Evolutionary conservation across 164 flowering plant genomes (phyloP).

Genomic region (Protea cynaroides): DNA sequence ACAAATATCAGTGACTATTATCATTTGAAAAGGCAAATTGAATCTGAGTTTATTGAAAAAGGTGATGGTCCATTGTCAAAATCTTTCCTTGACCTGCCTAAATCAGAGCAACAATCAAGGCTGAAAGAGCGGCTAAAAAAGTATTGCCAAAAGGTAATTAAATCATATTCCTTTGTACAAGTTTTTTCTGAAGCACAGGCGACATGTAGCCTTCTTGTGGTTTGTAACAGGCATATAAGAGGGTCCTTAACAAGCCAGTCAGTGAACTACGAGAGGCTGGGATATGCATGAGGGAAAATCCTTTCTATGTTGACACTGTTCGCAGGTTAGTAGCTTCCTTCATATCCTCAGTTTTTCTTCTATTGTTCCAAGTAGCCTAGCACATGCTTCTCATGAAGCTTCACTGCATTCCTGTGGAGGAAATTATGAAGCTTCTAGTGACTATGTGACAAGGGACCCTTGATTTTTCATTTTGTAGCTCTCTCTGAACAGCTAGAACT

Average conservation of each 20-base stretch:
- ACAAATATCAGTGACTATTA: slow-evolving; percentile 68
- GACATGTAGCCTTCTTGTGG: neutral
- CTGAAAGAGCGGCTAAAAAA: slow-evolving; percentile 93
- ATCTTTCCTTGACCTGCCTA: slow-evolving; percentile 86
- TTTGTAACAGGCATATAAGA: slow-evolving; percentile 70
- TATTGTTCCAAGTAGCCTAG: neutral
- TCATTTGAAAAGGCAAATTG: slow-evolving; percentile 94
- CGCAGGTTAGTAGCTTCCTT: slow-evolving; percentile 60
- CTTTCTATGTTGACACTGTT: slow-evolving; percentile 96
- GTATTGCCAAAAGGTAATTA: slow-evolving; percentile 88
- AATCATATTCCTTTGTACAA: neutral
- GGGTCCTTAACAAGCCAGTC: slow-evolving; percentile 89
- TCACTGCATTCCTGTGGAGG: neutral
- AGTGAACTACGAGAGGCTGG: slow-evolving; percentile 96
- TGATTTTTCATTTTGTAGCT: neutral
- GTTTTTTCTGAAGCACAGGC: slow-evolving; percentile 1
- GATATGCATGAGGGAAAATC: slow-evolving; percentile 97
- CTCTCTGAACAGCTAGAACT: no score
- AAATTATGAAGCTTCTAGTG: neutral
- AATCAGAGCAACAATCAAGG: slow-evolving; percentile 69
- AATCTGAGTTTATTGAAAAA: slow-evolving; percentile 76
- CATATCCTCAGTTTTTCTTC: neutral
- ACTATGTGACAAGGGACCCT: neutral
- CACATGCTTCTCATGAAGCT: neutral
- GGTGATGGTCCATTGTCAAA: slow-evolving; percentile 50